A percentile compares a stretch with the other conserved stretches of the same genome.
Evolutionary conservation across 345 rosid genomes (phyloP).

Genomic region (Passiflora organensis): DNA sequence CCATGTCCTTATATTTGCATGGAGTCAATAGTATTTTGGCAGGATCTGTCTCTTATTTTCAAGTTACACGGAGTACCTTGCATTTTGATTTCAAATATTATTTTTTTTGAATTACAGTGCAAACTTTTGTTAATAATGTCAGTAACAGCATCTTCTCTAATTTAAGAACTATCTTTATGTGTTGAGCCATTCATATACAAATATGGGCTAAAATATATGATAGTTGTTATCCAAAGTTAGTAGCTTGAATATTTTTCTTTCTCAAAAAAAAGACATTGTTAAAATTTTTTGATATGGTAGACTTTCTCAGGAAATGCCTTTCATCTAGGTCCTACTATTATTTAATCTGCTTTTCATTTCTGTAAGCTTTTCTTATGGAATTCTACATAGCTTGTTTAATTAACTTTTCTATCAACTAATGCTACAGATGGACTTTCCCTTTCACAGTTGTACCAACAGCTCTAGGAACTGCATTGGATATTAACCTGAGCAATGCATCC

Average conservation of each 20-base stretch:
- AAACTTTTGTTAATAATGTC: too few relatives aligned
- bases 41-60: too few relatives aligned
- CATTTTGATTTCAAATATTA: too few relatives aligned
- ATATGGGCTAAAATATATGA: not conserved
- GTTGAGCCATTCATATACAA: too few relatives aligned
- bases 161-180: too few relatives aligned
- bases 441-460: slow-evolving; percentile 99
- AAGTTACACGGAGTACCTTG: too few relatives aligned
- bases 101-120: too few relatives aligned
- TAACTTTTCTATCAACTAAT: slow-evolving; percentile 65
- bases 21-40: too few relatives aligned
- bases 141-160: too few relatives aligned
- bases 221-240: not conserved
- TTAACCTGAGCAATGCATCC: slow-evolving; percentile 92
- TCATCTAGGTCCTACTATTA: not conserved
- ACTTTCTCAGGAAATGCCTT: not conserved
- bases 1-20: too few relatives aligned
- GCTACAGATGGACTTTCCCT: slow-evolving; percentile 79
- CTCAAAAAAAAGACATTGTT: too few relatives aligned
- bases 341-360: not conserved
- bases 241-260: too few relatives aligned
- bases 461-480: slow-evolving; percentile 94
- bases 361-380: slow-evolving; percentile 10
- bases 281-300: not conserved
- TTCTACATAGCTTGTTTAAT: slow-evolving; percentile 27